These are phyloP conservation scores for Cadophora sp. DNA, from an alignment of 2,329 filamentous ascomycete species.

Conservation along the genomic window DNA sequence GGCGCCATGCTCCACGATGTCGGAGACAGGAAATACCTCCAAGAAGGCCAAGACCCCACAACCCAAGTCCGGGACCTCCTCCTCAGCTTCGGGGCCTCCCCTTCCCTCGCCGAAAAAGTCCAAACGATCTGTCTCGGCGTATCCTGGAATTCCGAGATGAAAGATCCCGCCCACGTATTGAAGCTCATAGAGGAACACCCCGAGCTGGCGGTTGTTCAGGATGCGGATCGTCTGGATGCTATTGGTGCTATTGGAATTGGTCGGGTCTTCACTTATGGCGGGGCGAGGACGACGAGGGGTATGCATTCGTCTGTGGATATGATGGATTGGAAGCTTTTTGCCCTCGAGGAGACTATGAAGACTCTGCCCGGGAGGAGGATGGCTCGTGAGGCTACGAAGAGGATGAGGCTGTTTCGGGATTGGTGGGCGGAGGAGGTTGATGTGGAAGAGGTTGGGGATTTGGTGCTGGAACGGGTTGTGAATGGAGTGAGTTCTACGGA, in stretches of 20 bases:
- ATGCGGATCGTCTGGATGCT: constrained; percentile 91
- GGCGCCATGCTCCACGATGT: constrained; percentile 83
- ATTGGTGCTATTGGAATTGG: constrained; percentile 86
- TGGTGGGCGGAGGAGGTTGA: constrained; percentile 61
- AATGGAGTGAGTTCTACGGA: neutral
- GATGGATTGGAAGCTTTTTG: constrained; percentile 77
- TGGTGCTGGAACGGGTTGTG: constrained; percentile 11
- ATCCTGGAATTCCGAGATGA: constrained; percentile 77
- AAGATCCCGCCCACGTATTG: constrained; percentile 64
- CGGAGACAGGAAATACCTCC: constrained; percentile 79
- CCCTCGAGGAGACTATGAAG: constrained; percentile 62
- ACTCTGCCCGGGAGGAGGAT: constrained; percentile 59
- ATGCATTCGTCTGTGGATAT: constrained; percentile 72
- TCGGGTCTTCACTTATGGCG: constrained; percentile 78
- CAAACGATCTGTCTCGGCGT: constrained; percentile 79
- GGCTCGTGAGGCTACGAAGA: constrained; percentile 57
- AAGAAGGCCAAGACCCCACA: constrained; percentile 55
- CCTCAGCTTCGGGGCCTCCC: constrained; percentile 59
- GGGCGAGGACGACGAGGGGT: constrained; percentile 60
- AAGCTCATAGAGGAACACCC: constrained; percentile 69
- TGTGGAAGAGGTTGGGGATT: constrained; percentile 14
- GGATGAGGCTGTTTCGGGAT: constrained; percentile 56
- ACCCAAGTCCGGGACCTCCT: constrained; percentile 64
- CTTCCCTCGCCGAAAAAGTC: constrained; percentile 67
- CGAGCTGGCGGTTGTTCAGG: constrained; percentile 85